Percentiles rank a stretch among this genome's conserved stretches.
Evolutionary conservation across 345 rosid species (phyloP).

Genomic region (Citrus unshiu): DNA sequence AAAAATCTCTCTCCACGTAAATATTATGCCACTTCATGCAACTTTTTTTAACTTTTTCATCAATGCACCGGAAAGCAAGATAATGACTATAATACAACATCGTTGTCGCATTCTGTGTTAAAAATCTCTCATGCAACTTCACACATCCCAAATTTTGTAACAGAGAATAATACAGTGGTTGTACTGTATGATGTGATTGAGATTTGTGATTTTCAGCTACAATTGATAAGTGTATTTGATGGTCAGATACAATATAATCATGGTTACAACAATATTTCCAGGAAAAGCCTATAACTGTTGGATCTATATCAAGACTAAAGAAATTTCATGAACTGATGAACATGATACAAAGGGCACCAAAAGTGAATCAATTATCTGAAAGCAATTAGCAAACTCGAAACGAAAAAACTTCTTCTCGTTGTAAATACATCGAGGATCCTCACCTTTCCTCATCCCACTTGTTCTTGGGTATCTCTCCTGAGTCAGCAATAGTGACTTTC

Average conservation of each 20-base stretch:
- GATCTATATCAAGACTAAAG: constrained; percentile 2
- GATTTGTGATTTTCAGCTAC: too few relatives aligned
- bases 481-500: constrained; percentile 76
- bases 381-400: constrained; percentile 12
- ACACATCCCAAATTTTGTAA: too few relatives aligned
- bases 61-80: not conserved
- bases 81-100: too few relatives aligned
- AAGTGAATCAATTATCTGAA: constrained; percentile 18
- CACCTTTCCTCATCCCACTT: constrained; percentile 87
- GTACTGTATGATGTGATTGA: too few relatives aligned
- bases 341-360: constrained; percentile 14
- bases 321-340: constrained; percentile 6
- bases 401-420: not conserved
- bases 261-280: constrained; percentile 10
- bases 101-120: not conserved
- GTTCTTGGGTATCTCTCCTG: constrained; percentile 79
- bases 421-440: constrained; percentile 10
- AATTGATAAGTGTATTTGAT: not conserved
- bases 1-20: too few relatives aligned
- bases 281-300: constrained; percentile 4
- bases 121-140: too few relatives aligned
- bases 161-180: too few relatives aligned
- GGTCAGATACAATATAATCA: not conserved
- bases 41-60: not conserved
- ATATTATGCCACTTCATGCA: not conserved